Conservation (phyloP, 371 early-diverging fungal species). For the Blakeslea trispora region DNA sequence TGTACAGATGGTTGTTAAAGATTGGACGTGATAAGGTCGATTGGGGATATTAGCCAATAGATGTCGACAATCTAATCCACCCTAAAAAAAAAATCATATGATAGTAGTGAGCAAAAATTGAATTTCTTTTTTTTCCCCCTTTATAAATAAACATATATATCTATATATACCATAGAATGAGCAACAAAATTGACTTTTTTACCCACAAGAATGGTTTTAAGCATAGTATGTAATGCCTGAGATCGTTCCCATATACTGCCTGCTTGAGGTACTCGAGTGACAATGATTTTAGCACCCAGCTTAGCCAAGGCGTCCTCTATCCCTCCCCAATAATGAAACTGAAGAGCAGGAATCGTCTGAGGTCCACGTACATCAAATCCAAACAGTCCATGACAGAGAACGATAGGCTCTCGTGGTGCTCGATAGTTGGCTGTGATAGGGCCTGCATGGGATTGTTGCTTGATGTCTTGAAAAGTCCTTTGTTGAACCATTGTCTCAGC, state of each 20-base stretch:
- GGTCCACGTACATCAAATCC: slow-evolving; percentile 87
- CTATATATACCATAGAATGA: slow-evolving; percentile 90
- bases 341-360: slow-evolving; percentile 75
- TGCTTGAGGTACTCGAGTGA: slow-evolving; percentile 80
- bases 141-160: too few species aligned
- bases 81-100: slow-evolving; percentile 38
- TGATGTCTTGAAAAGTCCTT: slow-evolving; percentile 4
- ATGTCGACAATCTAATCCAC: slow-evolving; percentile 89
- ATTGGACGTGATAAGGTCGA: slow-evolving; percentile 63
- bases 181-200: slow-evolving; percentile 82
- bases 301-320: slow-evolving; percentile 78
- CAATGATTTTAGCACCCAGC: slow-evolving; percentile 82
- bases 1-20: slow-evolving; percentile 88
- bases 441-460: slow-evolving; percentile 19
- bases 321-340: slow-evolving; percentile 90
- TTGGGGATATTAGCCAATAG: slow-evolving; percentile 75
- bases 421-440: slow-evolving; percentile 66
- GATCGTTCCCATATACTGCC: slow-evolving; percentile 84
- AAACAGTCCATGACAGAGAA: slow-evolving; percentile 90
- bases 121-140: too few species aligned
- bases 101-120: background rate
- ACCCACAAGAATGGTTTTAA: slow-evolving; percentile 55
- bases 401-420: slow-evolving; percentile 82
- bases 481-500: slow-evolving; percentile 7
- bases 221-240: slow-evolving; percentile 67